These are phyloP conservation scores for Diplodia intermedia DNA, from an alignment of 2,329 filamentous ascomycete genomes.

Conservation along the genomic window DNA sequence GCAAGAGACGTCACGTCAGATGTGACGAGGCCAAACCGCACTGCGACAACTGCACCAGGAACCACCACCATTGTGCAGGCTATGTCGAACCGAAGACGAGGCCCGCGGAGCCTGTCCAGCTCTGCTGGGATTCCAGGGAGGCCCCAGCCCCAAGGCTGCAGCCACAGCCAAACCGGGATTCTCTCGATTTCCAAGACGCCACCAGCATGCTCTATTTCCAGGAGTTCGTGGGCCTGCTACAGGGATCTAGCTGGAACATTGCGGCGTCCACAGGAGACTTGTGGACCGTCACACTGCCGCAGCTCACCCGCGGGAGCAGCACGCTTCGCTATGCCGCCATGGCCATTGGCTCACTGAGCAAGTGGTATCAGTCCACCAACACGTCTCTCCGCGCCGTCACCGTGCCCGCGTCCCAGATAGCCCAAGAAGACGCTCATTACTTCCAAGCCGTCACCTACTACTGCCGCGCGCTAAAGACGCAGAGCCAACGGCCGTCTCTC, in stretches of 20 bases:
- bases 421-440: constrained; percentile 6
- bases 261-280: constrained; percentile 1
- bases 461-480: constrained; percentile 1
- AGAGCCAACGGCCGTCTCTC: neutral
- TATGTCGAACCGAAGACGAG: neutral
- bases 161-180: neutral
- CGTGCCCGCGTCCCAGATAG: neutral
- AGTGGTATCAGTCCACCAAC: neutral
- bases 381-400: neutral
- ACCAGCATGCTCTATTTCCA: constrained; percentile 14
- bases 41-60: constrained; percentile 35
- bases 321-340: constrained; percentile 11
- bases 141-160: neutral
- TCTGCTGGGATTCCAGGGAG: constrained; percentile 19
- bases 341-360: constrained; percentile 8
- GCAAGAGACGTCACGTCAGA: constrained; percentile 29
- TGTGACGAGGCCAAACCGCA: constrained; percentile 38
- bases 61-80: neutral
- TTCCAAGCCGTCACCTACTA: constrained; percentile 13
- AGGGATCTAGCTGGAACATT: constrained; percentile 2
- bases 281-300: neutral
- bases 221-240: constrained; percentile 3
- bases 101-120: neutral
- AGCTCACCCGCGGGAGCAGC: constrained; percentile 5
- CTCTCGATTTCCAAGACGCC: constrained; percentile 3